These are phyloP conservation scores for Phytophthora fragariae DNA, from an alignment of 352 stramenopile species.

Conservation along the genomic window DNA sequence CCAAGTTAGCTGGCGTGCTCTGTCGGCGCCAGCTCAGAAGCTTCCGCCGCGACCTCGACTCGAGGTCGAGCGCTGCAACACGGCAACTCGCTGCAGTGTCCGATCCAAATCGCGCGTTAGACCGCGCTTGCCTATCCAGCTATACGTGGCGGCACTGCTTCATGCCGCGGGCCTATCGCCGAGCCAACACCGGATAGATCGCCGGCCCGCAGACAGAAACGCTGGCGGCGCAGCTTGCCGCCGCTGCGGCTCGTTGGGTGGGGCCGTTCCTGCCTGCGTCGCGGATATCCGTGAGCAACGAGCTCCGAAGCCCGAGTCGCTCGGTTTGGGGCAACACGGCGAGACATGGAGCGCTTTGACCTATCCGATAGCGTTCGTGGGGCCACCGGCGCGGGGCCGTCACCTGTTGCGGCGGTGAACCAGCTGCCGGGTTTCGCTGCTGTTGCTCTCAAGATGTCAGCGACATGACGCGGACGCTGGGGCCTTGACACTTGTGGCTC, in stretches of 20 bases:
- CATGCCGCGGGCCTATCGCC: conserved; percentile 27
- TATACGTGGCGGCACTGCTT: conserved; percentile 19
- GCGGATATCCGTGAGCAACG: conserved; percentile 15
- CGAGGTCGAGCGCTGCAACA: too few species aligned
- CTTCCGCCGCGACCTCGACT: conserved; percentile 13
- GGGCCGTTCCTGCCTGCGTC: neutral
- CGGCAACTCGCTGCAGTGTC: neutral
- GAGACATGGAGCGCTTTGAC: conserved; percentile 24
- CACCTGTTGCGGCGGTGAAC: conserved; percentile 18
- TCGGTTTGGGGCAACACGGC: conserved; percentile 16
- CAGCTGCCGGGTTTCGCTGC: conserved; percentile 30
- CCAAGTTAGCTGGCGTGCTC: conserved; percentile 42
- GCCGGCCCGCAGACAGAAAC: conserved; percentile 26
- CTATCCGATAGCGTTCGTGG: conserved; percentile 16
- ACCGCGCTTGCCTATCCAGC: conserved; percentile 26
- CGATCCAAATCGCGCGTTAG: conserved; percentile 6
- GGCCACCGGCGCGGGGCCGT: neutral
- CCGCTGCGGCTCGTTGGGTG: neutral
- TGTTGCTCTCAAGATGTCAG: conserved; percentile 37
- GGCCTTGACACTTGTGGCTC: conserved; percentile 35
- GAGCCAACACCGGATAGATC: conserved; percentile 35
- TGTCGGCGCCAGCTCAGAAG: conserved; percentile 34
- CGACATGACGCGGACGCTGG: conserved; percentile 40
- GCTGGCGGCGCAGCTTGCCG: neutral
- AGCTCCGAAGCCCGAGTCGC: conserved; percentile 4